Base-by-base conservation (phyloP, 257 asterid genomes). In the Nicotiana sylvestris region DNA sequence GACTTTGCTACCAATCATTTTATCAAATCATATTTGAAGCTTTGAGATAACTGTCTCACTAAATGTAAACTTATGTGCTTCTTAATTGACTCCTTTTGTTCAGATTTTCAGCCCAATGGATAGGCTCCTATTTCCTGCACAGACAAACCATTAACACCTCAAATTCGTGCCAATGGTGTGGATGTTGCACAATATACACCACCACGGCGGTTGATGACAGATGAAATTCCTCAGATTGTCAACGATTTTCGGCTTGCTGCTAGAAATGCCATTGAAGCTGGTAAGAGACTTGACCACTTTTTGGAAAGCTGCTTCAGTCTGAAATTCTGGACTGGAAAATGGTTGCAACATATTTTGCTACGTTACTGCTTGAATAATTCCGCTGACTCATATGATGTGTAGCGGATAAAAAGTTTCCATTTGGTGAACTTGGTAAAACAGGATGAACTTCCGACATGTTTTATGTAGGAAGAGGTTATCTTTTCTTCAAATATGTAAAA, bases 21-120 rank as follows among this genome's bases (percentile, higher is more conserved):
- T 67, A 67, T 35, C 39, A 7, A 35, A 21, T 68, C 55, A 68
- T 6, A 33, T 35, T 68, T 33, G 77, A 37, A 1, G 8, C 16
- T 35, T 35, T 43, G 4, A 18, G 37, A 64, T 10, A 3, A 61
- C 15, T 9, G 1, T 61, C 32, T 61, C 32, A 64, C 17, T 25
- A 10, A 4, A 25, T 64, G 68, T 21, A 9, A 3, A 64, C 77
- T 37, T 46, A 2, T 18, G 55, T 25, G 27, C 55, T 68, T 35
- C 15, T 68, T 68, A 33, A 35, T 55, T 9, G 9, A 18, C 30
- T 74, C 51, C 17, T 21, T 15, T 18, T 68, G 51, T 53, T 13
- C 72, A 87, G 86, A 65, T 1, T 85, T 56, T 70, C 87, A 87
- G 69, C 89, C 84, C 68, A 85, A 85, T 69, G 82, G 88, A 68